A percentile compares a stretch with the other conserved stretches of the same genome.
Conservation (phyloP, 2,329 filamentous ascomycete genomes). For the Phyllachora maydis region DNA sequence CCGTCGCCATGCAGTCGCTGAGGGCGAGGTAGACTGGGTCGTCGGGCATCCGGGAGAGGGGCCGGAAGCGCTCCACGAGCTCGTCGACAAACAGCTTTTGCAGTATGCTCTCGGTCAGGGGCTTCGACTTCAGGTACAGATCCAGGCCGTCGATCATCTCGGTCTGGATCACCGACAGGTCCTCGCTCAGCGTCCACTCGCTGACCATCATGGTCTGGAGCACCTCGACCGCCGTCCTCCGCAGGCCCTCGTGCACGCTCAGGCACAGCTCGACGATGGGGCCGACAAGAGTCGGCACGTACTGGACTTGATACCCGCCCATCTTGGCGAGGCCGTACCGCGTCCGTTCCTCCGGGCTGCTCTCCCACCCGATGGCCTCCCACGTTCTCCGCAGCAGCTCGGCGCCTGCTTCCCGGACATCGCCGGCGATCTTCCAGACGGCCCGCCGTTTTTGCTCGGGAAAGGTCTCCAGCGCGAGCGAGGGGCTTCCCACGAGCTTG, state of each 20-base stretch:
- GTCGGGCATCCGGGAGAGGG: constrained; percentile 41
- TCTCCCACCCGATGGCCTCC: constrained; percentile 96
- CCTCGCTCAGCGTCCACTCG: constrained; percentile 91
- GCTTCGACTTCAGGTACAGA: constrained; percentile 71
- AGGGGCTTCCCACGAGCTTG: constrained; percentile 73
- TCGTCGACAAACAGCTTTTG: constrained; percentile 88
- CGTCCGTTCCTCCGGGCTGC: constrained; percentile 54
- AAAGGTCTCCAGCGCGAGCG: constrained; percentile 81
- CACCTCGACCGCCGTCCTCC: constrained; percentile 79
- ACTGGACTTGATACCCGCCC: constrained; percentile 96
- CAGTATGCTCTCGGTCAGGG: constrained; percentile 68
- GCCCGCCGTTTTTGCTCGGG: constrained; percentile 90
- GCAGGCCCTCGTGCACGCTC: constrained; percentile 81
- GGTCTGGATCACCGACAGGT: constrained; percentile 76
- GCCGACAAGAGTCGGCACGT: constrained; percentile 77
- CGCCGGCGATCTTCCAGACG: constrained; percentile 97
- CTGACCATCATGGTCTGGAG: constrained; percentile 96
- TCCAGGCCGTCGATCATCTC: constrained; percentile 95
- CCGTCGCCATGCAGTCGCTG: constrained; percentile 58
- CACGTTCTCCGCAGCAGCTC: constrained; percentile 69
- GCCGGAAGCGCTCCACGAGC: constrained; percentile 60
- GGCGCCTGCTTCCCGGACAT: constrained; percentile 81
- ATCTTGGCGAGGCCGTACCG: constrained; percentile 66
- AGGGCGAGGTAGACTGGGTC: constrained; percentile 61
- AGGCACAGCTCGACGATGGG: constrained; percentile 87